Conservation (phyloP, 148 eudicot genomes). For the Vaccinium corymbosum region DNA sequence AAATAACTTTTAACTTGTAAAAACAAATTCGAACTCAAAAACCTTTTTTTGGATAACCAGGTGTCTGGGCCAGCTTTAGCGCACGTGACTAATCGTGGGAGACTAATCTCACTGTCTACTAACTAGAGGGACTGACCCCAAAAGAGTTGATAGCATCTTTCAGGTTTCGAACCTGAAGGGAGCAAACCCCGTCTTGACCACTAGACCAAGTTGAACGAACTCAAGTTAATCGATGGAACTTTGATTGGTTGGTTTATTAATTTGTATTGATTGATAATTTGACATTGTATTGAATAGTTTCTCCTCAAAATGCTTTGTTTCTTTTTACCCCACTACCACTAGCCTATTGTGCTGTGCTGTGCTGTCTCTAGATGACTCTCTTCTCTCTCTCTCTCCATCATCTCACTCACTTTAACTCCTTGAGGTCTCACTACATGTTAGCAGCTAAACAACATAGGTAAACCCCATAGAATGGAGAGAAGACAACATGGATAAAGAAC, state of each 20-base stretch:
- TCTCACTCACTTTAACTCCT: conserved; percentile 2
- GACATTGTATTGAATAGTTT: not conserved
- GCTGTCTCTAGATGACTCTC: conserved; percentile 11
- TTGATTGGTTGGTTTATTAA: not conserved
- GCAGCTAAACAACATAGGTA: conserved; percentile 27
- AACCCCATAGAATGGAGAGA: conserved; percentile 11
- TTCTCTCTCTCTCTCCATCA: not conserved
- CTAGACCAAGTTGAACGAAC: no score
- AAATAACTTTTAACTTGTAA: no score
- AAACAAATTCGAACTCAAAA: no score
- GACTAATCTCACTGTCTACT: no score
- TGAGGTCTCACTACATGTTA: conserved; percentile 26
- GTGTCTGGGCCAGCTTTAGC: no score
- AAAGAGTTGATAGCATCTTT: no score
- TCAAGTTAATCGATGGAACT: no score
- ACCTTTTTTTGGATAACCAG: no score
- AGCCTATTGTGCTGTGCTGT: not conserved
- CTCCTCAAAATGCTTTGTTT: not conserved
- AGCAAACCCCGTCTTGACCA: no score
- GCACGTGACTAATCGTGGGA: no score
- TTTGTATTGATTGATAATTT: not conserved
- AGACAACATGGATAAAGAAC: conserved; percentile 35
- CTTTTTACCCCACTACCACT: conserved; percentile 23
- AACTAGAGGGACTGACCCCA: no score
- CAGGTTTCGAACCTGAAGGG: no score